phyloP scores from a whole-genome alignment of 1,284 basidiomycete genomes.

The Singerocomus inundabilis region DNA sequence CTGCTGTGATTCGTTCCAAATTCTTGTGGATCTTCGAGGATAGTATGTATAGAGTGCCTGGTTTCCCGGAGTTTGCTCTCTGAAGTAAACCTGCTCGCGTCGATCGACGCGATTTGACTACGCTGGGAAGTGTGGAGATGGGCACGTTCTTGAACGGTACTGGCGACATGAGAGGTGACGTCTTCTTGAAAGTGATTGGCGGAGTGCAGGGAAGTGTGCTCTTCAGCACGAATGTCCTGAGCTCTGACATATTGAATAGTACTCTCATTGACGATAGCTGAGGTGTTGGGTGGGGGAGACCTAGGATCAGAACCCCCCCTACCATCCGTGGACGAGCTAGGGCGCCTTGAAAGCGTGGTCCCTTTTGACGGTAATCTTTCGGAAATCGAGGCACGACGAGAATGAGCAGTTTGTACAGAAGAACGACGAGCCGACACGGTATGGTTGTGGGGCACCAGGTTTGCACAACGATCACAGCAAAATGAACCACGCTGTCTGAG shows the following conservation, averaged over 20 bases:
- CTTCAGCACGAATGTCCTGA: conserved; percentile 22
- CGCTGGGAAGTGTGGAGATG: conserved; percentile 11
- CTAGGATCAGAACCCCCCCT: neutral
- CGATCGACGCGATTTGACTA: conserved; percentile 16
- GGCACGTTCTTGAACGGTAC: conserved; percentile 15
- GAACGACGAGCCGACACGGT: conserved; percentile 29
- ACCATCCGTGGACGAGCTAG: conserved; percentile 13
- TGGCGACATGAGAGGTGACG: conserved; percentile 5
- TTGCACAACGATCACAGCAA: conserved; percentile 38
- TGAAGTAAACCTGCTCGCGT: conserved; percentile 12
- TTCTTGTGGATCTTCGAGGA: conserved; percentile 30
- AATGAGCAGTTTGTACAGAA: conserved; percentile 25
- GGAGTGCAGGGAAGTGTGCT: conserved; percentile 13
- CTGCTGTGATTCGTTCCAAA: conserved; percentile 10
- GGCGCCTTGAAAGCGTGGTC: conserved; percentile 21
- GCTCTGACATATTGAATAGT: conserved; percentile 5
- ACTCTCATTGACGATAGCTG: conserved; percentile 9
- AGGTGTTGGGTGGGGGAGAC: conserved; percentile 14
- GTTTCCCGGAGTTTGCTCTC: conserved; percentile 21
- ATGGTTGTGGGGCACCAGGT: conserved; percentile 34
- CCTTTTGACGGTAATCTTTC: conserved; percentile 18
- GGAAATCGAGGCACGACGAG: conserved; percentile 28
- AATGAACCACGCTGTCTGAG: conserved; percentile 31
- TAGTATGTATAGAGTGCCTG: conserved; percentile 30
- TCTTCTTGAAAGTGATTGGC: conserved; percentile 19